These are phyloP conservation scores for Dothiorella sarmentorum DNA, from an alignment of 2,329 filamentous ascomycete species.

Conservation along the genomic window DNA sequence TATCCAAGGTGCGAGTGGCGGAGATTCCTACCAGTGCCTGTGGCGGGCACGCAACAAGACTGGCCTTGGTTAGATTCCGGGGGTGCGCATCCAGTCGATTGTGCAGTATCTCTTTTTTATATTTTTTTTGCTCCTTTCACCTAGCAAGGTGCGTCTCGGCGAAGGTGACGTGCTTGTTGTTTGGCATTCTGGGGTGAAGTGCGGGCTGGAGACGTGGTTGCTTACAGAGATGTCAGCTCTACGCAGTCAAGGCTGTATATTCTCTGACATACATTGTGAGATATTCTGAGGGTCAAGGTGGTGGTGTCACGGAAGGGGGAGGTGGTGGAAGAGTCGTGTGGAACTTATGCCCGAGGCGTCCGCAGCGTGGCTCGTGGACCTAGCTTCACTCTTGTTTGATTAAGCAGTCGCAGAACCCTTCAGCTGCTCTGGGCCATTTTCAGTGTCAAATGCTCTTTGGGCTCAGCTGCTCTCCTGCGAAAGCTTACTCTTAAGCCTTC, in stretches of 20 bases:
- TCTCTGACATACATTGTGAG: no score
- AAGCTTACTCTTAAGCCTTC: neutral
- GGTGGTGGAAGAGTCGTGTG: neutral
- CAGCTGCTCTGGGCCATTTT: neutral
- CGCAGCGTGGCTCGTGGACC: neutral
- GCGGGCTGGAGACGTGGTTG: neutral
- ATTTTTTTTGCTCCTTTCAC: no score
- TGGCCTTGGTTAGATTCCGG: no score
- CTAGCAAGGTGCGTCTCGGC: neutral
- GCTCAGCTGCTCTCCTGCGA: neutral
- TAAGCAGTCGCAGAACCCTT: neutral
- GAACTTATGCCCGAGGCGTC: neutral
- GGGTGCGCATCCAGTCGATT: no score
- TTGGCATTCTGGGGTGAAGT: neutral
- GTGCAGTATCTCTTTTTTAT: no score
- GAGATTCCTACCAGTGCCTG: no score
- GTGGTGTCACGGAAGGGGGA: neutral
- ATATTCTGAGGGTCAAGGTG: neutral
- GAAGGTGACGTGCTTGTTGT: constrained; percentile 7
- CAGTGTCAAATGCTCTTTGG: neutral
- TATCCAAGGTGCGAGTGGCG: no score
- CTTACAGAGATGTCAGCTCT: no score
- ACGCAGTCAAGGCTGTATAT: no score
- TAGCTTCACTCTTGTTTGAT: neutral
- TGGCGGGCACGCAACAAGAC: no score